Base-by-base conservation (phyloP, 2,329 filamentous ascomycete genomes). In the Neurospora sp. region DNA sequence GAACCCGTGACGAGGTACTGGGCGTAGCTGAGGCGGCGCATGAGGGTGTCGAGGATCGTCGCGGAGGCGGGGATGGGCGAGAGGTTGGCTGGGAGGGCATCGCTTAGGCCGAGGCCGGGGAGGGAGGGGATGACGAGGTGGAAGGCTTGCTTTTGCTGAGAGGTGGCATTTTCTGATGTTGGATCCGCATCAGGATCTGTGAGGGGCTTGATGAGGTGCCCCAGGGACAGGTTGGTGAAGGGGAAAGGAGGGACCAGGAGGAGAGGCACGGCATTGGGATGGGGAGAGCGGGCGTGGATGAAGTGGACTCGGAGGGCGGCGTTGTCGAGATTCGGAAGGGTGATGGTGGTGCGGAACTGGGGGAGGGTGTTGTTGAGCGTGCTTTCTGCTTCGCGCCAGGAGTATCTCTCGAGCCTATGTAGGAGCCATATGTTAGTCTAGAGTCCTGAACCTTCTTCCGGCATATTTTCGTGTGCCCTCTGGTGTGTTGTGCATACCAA, bases 51-150 rank as follows among this genome's bases (percentile, higher is more conserved):
- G 68, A 91, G 83, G 13, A 89, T 78, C 1, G 82, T 81, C 0
- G 87, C 88, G 0, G 87, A 87, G 13, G 83, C 80, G 6, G 81
- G 76, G 69, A 88, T 78, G n/a, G 84, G 82, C 75, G 84, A 81
- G 8, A 79, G 79, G 67, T 84, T 83, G 69, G 82, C 81, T 0
- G 82, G 80, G 46, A 89, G 81, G 2, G 88, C 81, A 77, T 91
- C 89, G 77, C 89, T 90, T 75, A 91, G 92, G 17, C 88, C 89
- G 66, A 90, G 81, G 0, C 89, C 89, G 0, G 90, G 89, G 23
- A 91, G 82, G 62, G 87, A 88, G 1, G 90, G 89, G 23, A 87
- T 86, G 23, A 92, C 84, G n/a, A 91, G 76, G 75, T 91, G 87
- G 74, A 91, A 92, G 0, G 87, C 82, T 71, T 86, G 85, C 2